A percentile compares a stretch with the other conserved stretches of the same genome.
These are phyloP conservation scores for Euphorbia pulcherrima DNA, from an alignment of 345 rosid genomes.

Conservation along the genomic window DNA sequence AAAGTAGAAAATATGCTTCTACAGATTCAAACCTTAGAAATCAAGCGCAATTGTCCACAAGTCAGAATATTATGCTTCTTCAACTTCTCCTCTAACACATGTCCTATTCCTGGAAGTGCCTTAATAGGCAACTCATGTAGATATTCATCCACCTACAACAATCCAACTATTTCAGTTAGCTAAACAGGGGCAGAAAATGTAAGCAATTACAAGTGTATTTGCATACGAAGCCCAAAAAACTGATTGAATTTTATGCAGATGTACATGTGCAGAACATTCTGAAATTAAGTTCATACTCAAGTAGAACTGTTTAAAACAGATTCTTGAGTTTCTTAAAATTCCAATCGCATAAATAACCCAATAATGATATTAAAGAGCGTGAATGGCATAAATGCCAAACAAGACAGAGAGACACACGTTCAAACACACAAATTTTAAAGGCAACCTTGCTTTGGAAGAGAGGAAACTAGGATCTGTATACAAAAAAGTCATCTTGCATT, in stretches of 20 bases:
- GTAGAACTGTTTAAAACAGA: background rate
- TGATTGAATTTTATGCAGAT: background rate
- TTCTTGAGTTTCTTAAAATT: background rate
- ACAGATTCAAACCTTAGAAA: conserved; percentile 57
- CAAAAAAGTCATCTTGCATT: background rate
- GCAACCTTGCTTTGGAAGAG: background rate
- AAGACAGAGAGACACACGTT: background rate
- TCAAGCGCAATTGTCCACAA: conserved; percentile 68
- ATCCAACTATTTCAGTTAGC: conserved; percentile 14
- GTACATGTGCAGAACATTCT: conserved; percentile 1
- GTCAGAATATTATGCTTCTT: conserved; percentile 55
- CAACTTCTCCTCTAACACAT: conserved; percentile 74
- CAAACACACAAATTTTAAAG: background rate
- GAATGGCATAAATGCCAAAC: background rate
- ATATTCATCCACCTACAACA: conserved; percentile 67
- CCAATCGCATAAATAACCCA: background rate
- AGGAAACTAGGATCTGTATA: background rate
- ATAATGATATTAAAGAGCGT: background rate
- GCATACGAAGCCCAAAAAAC: background rate
- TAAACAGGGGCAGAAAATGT: background rate
- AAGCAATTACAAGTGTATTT: background rate
- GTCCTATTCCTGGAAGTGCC: conserved; percentile 86
- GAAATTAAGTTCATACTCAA: background rate
- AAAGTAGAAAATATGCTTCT: conserved; percentile 2
- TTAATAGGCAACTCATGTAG: conserved; percentile 63